phyloP scores from a whole-genome alignment of 164 flowering plant species.

The Sedum album region DNA sequence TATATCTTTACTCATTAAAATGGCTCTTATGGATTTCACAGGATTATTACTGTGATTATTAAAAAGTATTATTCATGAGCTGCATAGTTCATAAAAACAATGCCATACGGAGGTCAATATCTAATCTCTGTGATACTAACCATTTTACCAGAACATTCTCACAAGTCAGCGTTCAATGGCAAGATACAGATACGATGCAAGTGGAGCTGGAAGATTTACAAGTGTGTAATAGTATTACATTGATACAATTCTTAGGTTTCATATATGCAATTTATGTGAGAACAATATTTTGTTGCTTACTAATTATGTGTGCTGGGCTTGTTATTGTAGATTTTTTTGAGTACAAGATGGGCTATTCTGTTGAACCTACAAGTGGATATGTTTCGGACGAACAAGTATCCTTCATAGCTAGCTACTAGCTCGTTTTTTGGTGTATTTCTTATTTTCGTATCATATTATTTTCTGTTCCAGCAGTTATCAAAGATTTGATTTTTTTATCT shows the following conservation, averaged over 20 bases:
- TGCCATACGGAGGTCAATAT: background rate
- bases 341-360: slow-evolving; percentile 98
- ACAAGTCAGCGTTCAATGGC: slow-evolving; percentile 97
- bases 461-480: too few species aligned
- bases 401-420: slow-evolving; percentile 13
- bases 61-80: background rate
- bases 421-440: too few species aligned
- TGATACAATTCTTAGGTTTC: background rate
- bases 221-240: slow-evolving; percentile 27
- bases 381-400: slow-evolving; percentile 99
- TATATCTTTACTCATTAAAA: background rate
- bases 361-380: slow-evolving; percentile 94
- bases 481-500: background rate
- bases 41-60: background rate
- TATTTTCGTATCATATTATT: too few species aligned
- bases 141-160: slow-evolving; percentile 75
- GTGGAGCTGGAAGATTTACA: slow-evolving; percentile 97
- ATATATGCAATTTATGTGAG: background rate
- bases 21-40: background rate
- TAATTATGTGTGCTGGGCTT: slow-evolving; percentile 1
- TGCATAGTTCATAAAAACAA: background rate
- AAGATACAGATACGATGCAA: slow-evolving; percentile 89
- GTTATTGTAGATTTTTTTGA: slow-evolving; percentile 73
- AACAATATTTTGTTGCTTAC: background rate
- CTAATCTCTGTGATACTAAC: slow-evolving; percentile 3